Percentiles rank a stretch among this genome's conserved stretches.
These are phyloP conservation scores for Trichosporon coremiiforme DNA, from an alignment of 1,284 basidiomycete species.

Conservation along the genomic window DNA sequence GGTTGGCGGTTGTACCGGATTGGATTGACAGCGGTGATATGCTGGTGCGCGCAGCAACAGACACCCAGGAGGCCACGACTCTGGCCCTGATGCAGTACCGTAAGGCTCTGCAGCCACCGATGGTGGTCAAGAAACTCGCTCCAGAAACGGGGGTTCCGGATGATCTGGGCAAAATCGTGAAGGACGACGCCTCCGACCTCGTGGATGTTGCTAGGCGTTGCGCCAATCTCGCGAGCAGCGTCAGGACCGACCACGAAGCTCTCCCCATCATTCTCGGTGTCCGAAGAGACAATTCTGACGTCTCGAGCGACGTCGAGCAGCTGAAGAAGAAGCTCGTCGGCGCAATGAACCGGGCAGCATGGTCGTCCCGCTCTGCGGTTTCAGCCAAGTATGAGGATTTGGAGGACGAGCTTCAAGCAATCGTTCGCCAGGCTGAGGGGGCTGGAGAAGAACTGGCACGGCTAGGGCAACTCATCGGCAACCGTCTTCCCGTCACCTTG, in stretches of 20 bases:
- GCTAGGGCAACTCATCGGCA: background rate
- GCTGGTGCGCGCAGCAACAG: slow-evolving; percentile 20
- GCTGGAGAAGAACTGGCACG: background rate
- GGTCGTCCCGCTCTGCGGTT: slow-evolving; percentile 16
- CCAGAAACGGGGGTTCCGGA: slow-evolving; percentile 25
- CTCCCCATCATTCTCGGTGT: slow-evolving; percentile 26
- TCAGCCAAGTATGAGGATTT: background rate
- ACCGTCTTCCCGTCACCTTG: background rate
- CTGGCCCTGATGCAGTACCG: slow-evolving; percentile 35
- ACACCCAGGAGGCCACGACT: slow-evolving; percentile 26
- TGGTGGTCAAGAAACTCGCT: slow-evolving; percentile 25
- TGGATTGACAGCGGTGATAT: slow-evolving; percentile 28
- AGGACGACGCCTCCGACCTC: slow-evolving; percentile 29
- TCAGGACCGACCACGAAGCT: slow-evolving; percentile 20
- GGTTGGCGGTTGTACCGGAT: slow-evolving; percentile 25
- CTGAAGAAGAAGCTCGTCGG: slow-evolving; percentile 19
- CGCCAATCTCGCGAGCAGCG: slow-evolving; percentile 18
- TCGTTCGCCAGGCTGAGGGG: background rate
- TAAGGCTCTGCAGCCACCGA: slow-evolving; percentile 24
- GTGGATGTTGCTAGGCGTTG: slow-evolving; percentile 23
- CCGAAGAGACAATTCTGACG: slow-evolving; percentile 21
- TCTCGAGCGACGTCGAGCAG: background rate
- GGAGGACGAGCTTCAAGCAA: slow-evolving; percentile 7
- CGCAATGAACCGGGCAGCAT: slow-evolving; percentile 23
- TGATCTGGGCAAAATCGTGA: slow-evolving; percentile 25